These are phyloP conservation scores for Nicotiana rustica DNA, from an alignment of 305 asterid genomes.

Conservation along the genomic window DNA sequence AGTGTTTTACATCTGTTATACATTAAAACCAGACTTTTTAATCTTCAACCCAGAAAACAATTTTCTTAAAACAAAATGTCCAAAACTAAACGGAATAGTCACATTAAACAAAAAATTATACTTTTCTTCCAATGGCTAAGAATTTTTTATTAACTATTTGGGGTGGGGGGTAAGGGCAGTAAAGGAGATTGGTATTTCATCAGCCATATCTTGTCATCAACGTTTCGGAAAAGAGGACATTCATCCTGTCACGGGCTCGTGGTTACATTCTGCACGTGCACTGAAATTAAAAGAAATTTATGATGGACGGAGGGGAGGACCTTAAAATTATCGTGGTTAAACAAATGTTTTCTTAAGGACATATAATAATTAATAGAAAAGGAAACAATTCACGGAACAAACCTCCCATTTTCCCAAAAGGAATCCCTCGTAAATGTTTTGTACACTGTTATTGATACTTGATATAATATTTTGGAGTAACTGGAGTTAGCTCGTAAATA, in stretches of 20 bases:
- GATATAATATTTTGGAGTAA: too few relatives aligned
- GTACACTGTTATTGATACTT: not conserved
- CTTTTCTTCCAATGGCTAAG: not conserved
- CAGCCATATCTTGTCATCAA: not conserved
- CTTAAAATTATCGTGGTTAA: not conserved
- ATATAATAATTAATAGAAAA: not conserved
- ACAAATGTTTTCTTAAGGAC: not conserved
- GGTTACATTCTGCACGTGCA: not conserved
- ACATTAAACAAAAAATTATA: not conserved
- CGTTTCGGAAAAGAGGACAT: not conserved
- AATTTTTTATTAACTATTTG: not conserved
- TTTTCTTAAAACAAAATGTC: not conserved
- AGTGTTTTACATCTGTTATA: not conserved
- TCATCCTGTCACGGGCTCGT: not conserved
- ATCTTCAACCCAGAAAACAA: not conserved
- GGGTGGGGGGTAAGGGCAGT: not conserved
- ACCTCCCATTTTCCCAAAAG: constrained; percentile 16
- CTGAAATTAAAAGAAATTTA: not conserved
- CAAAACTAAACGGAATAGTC: not conserved
- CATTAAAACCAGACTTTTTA: not conserved
- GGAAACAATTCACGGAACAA: not conserved
- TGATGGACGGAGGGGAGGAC: not conserved
- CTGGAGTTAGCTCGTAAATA: not conserved
- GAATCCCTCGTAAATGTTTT: not conserved
- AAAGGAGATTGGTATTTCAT: not conserved